A percentile compares a stretch with the other conserved stretches of the same genome.
phyloP scores from a whole-genome alignment of 2,329 filamentous ascomycete genomes.

The Ceratocystis albifundus region DNA sequence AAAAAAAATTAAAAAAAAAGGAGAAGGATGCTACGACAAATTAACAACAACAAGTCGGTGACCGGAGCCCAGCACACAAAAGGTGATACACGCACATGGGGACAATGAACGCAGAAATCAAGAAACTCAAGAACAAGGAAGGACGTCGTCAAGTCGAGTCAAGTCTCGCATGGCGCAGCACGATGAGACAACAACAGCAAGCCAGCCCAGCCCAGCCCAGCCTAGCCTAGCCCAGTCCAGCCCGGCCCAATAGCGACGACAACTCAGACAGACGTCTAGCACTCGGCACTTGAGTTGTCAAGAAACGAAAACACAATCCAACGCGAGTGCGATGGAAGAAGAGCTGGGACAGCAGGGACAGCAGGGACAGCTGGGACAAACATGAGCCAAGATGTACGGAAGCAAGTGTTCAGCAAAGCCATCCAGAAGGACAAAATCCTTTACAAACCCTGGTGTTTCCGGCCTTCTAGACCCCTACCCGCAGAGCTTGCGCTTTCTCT shows the following conservation, averaged over 20 bases:
- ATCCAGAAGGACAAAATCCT: not conserved
- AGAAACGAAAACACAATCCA: constrained; percentile 6
- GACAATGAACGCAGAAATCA: not conserved
- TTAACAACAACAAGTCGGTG: not conserved
- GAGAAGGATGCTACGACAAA: not conserved
- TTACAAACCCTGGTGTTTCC: constrained; percentile 1
- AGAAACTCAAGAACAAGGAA: not conserved
- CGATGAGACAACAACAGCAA: not conserved
- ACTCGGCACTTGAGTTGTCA: constrained; percentile 10
- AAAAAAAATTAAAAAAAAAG: not conserved
- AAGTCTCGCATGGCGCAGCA: not conserved
- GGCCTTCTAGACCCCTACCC: constrained; percentile 3
- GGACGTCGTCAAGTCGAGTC: not conserved
- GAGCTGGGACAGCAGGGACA: not conserved
- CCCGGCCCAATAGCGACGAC: not conserved
- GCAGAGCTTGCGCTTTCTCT: not conserved
- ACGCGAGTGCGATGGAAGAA: not conserved
- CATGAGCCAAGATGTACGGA: not conserved
- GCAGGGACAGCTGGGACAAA: not conserved
- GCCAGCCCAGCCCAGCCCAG: not conserved
- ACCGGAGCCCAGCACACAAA: not conserved
- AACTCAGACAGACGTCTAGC: not conserved
- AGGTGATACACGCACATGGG: not conserved
- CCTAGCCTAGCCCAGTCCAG: not conserved
- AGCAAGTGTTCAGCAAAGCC: no score